Percentiles rank a stretch among this genome's conserved stretches.
These are phyloP conservation scores for Pleochaeta shiraiana DNA, from an alignment of 2,329 filamentous ascomycete genomes.

Conservation along the genomic window DNA sequence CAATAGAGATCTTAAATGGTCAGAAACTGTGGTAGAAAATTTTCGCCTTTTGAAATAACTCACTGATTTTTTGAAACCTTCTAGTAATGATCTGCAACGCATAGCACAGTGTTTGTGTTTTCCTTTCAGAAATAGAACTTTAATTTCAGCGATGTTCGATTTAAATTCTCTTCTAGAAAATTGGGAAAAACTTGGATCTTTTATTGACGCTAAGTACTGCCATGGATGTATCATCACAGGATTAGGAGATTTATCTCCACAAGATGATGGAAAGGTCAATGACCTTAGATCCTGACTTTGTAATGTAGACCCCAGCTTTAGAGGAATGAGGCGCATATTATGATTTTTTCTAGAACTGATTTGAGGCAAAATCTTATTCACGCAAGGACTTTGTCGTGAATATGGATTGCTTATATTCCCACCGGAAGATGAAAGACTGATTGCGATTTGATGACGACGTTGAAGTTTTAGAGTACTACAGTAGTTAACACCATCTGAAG, in stretches of 20 bases:
- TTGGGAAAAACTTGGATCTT: conserved; percentile 11
- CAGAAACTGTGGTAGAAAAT: not conserved
- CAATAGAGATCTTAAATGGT: conserved; percentile 2
- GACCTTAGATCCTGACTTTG: not conserved
- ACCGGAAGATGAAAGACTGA: too few relatives aligned
- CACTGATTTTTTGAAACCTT: conserved; percentile 15
- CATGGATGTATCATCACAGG: conserved; percentile 3
- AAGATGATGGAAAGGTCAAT: not conserved
- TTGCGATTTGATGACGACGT: too few relatives aligned
- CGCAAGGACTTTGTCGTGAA: too few relatives aligned
- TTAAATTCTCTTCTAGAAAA: conserved; percentile 14
- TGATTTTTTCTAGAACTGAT: too few relatives aligned
- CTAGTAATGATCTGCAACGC: conserved; percentile 14
- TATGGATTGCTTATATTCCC: too few relatives aligned
- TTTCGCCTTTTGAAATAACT: conserved; percentile 5
- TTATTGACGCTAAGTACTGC: conserved; percentile 9
- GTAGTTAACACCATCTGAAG: too few relatives aligned
- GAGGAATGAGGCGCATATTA: conserved; percentile 8
- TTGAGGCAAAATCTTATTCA: too few relatives aligned
- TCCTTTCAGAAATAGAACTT: conserved; percentile 12
- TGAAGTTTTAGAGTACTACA: too few relatives aligned
- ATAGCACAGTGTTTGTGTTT: conserved; percentile 16
- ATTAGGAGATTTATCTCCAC: not conserved
- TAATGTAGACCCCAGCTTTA: conserved; percentile 6
- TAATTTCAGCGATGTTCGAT: conserved; percentile 16